phyloP scores from a whole-genome alignment of 2,329 filamentous ascomycete species.

The Fusarium mundagurra region DNA sequence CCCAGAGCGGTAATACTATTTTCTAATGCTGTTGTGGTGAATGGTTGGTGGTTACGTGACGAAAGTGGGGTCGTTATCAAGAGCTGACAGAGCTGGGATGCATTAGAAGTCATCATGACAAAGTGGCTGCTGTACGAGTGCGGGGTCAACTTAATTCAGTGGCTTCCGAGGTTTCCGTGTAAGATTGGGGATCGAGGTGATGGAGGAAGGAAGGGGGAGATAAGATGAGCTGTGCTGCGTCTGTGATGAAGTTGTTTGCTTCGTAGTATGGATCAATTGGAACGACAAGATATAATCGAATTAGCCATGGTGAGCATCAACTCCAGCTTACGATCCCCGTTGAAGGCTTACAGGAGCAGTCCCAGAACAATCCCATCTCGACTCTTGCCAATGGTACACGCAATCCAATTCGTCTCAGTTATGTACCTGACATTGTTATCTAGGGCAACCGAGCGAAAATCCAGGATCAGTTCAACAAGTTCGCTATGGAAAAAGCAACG shows the following conservation, averaged over 20 bases:
- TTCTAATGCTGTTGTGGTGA: not conserved
- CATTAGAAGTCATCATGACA: conserved; percentile 20
- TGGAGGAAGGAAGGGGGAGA: not conserved
- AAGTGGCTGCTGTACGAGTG: conserved; percentile 5
- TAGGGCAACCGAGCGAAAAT: conserved; percentile 39
- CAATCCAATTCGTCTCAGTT: not conserved
- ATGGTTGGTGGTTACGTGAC: not conserved
- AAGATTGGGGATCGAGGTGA: not conserved
- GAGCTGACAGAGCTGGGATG: not conserved
- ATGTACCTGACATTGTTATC: not conserved
- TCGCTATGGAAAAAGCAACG: conserved; percentile 40
- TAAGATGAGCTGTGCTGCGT: not conserved
- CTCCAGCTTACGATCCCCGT: rapidly evolving
- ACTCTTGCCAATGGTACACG: conserved; percentile 26
- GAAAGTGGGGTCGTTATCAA: not conserved
- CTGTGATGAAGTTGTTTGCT: rapidly evolving
- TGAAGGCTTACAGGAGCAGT: not conserved
- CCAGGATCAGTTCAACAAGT: conserved; percentile 37
- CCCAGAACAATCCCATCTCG: not conserved
- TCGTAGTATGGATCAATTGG: not conserved
- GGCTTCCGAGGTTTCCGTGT: not conserved
- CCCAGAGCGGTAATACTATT: not conserved
- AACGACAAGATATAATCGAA: not conserved
- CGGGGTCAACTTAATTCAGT: conserved; percentile 5
- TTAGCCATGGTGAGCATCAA: not conserved